A percentile compares a stretch with the other conserved stretches of the same genome.
Conservation (phyloP, 805 yeast species). For the Candida nanaspora region DNA sequence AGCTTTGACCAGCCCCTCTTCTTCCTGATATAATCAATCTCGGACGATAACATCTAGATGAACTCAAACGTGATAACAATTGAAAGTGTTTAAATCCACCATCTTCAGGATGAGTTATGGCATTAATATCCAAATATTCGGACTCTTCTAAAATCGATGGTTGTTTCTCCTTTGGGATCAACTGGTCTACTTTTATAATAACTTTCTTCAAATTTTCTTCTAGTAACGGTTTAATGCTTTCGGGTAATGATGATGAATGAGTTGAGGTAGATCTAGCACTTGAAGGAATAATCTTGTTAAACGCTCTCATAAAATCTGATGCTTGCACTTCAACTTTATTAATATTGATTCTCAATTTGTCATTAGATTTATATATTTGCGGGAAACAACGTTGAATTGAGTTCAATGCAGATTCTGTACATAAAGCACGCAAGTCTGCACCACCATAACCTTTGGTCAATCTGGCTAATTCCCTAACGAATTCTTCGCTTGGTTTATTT, state of each 20-base stretch:
- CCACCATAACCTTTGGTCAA: constrained; percentile 97
- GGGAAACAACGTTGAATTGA: constrained; percentile 91
- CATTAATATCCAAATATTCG: constrained; percentile 50
- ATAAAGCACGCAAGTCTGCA: constrained; percentile 88
- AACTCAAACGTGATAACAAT: constrained; percentile 31
- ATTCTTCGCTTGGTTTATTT: constrained; percentile 54
- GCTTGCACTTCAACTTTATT: constrained; percentile 64
- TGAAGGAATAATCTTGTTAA: constrained; percentile 85
- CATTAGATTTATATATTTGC: constrained; percentile 74
- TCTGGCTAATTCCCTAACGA: constrained; percentile 61
- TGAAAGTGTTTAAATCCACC: constrained; percentile 69
- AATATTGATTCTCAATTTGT: constrained; percentile 71
- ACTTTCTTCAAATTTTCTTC: constrained; percentile 41
- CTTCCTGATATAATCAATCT: constrained; percentile 67
- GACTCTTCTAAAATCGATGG: constrained; percentile 63
- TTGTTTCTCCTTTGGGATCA: constrained; percentile 56
- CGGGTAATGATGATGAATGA: constrained; percentile 74
- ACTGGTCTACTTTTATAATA: constrained; percentile 38
- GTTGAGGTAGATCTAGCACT: constrained; percentile 75
- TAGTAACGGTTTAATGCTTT: constrained; percentile 58
- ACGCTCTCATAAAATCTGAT: constrained; percentile 77
- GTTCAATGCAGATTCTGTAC: constrained; percentile 92
- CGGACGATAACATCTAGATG: constrained; percentile 71
- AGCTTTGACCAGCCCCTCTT: constrained; percentile 81
- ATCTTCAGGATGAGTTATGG: constrained; percentile 37